phyloP scores from a whole-genome alignment of 371 early-diverging fungal species.

The Apophysomyces elegans region DNA sequence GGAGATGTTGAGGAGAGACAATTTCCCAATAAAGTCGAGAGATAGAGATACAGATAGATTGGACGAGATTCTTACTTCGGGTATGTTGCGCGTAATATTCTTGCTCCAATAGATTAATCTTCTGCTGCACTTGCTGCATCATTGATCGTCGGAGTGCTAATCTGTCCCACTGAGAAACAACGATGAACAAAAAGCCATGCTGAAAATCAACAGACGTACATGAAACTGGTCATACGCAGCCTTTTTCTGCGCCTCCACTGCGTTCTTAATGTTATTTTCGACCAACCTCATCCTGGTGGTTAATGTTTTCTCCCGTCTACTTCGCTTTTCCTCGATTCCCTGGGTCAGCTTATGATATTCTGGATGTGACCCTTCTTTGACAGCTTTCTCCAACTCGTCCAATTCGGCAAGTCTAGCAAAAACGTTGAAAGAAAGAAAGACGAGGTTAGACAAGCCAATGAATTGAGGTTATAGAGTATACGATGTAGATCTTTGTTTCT shows the following conservation, averaged over 20 bases:
- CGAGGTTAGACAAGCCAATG: not conserved
- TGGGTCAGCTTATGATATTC: constrained; percentile 25
- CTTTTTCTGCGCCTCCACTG: constrained; percentile 22
- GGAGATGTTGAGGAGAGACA: not conserved
- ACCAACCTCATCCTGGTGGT: constrained; percentile 11
- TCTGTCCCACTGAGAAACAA: constrained; percentile 22
- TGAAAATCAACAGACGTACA: constrained; percentile 20
- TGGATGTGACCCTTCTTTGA: constrained; percentile 26
- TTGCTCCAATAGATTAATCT: constrained; percentile 33
- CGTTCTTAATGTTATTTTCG: constrained; percentile 18
- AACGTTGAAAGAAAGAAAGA: not conserved
- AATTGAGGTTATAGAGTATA: not conserved
- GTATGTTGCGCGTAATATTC: constrained; percentile 25
- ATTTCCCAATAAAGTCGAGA: constrained; percentile 6
- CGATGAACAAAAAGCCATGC: constrained; percentile 6
- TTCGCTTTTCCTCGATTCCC: constrained; percentile 29
- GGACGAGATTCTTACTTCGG: constrained; percentile 16
- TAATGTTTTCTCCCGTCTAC: constrained; percentile 3
- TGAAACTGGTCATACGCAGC: constrained; percentile 28
- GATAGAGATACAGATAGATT: not conserved
- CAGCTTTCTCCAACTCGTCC: constrained; percentile 27
- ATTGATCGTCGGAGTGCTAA: constrained; percentile 27
- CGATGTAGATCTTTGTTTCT: constrained; percentile 11
- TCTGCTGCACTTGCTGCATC: constrained; percentile 30
- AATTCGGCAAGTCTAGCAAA: constrained; percentile 25